Evolutionary conservation across 192 early-diverging fungal genomes (phyloP).

Genomic region (Coemansia sp.): DNA sequence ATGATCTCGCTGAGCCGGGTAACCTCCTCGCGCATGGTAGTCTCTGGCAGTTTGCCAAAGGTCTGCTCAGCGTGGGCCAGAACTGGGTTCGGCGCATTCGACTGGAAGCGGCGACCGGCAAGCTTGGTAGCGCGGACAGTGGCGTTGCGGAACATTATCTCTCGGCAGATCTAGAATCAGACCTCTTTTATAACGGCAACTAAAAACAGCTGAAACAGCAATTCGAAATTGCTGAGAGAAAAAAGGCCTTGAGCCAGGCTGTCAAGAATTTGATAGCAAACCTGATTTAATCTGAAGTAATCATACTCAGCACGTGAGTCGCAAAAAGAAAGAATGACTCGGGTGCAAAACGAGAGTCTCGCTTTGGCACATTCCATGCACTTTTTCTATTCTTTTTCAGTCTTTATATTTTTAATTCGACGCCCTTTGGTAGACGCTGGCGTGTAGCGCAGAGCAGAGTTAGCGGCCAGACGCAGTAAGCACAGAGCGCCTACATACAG

Average conservation of each 20-base stretch:
- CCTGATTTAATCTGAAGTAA: not conserved
- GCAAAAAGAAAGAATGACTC: not conserved
- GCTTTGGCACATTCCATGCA: too few species aligned
- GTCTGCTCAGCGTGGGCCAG: slow-evolving; percentile 51
- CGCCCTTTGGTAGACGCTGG: not conserved
- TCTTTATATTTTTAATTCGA: not conserved
- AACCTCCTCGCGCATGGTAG: slow-evolving; percentile 81
- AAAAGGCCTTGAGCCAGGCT: not conserved
- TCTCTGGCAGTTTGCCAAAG: slow-evolving; percentile 69
- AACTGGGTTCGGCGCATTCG: slow-evolving; percentile 38
- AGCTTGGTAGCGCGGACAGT: slow-evolving; percentile 55
- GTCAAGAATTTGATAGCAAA: not conserved
- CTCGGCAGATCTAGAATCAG: not conserved
- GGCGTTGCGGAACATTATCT: slow-evolving; percentile 64
- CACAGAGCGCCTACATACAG: not conserved
- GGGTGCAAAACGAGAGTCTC: too few species aligned
- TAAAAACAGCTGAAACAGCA: slow-evolving; percentile 6
- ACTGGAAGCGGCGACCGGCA: slow-evolving; percentile 67
- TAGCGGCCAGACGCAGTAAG: not conserved
- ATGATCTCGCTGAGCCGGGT: slow-evolving; percentile 79
- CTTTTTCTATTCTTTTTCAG: not conserved
- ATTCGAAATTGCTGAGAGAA: not conserved
- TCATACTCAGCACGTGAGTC: not conserved
- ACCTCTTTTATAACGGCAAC: not conserved
- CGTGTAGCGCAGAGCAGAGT: not conserved